Conservation (phyloP, 2,329 filamentous ascomycete species). For the Talaromyces albobiverticillius region DNA sequence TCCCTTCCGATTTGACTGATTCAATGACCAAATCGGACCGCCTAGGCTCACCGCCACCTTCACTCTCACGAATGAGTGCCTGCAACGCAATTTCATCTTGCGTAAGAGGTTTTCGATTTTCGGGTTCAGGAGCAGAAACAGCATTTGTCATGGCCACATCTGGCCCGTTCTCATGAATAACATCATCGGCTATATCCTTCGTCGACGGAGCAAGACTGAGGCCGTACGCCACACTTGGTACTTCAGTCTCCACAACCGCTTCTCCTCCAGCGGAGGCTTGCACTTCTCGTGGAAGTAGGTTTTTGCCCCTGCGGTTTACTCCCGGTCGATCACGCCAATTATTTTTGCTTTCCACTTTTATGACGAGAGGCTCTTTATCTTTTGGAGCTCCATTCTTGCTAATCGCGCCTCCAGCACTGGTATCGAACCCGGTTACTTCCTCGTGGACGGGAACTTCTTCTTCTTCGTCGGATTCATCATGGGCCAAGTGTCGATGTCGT, state of each 20-base stretch:
- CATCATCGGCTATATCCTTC: not conserved
- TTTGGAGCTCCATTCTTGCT: constrained; percentile 37
- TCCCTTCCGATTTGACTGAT: constrained; percentile 22
- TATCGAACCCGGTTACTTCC: constrained; percentile 56
- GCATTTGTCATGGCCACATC: constrained; percentile 30
- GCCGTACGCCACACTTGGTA: constrained; percentile 52
- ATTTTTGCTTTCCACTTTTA: constrained; percentile 77
- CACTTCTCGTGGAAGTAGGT: constrained; percentile 57
- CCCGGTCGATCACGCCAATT: constrained; percentile 59
- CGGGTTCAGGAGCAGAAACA: constrained; percentile 20
- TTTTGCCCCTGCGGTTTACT: constrained; percentile 55
- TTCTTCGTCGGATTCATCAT: constrained; percentile 57
- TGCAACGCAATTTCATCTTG: constrained; percentile 65
- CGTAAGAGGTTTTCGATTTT: constrained; percentile 42
- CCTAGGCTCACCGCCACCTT: constrained; percentile 37
- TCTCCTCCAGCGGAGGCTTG: constrained; percentile 42
- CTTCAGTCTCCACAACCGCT: constrained; percentile 47
- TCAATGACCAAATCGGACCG: constrained; percentile 55
- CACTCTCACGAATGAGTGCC: constrained; percentile 60
- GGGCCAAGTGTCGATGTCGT: constrained; percentile 33
- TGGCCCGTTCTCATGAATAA: constrained; percentile 21
- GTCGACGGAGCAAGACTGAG: constrained; percentile 48
- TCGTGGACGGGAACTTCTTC: constrained; percentile 36
- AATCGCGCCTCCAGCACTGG: constrained; percentile 37
- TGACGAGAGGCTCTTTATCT: constrained; percentile 65